Conservation (phyloP, 2,329 filamentous ascomycete genomes). For the Zasmidium cellare region DNA sequence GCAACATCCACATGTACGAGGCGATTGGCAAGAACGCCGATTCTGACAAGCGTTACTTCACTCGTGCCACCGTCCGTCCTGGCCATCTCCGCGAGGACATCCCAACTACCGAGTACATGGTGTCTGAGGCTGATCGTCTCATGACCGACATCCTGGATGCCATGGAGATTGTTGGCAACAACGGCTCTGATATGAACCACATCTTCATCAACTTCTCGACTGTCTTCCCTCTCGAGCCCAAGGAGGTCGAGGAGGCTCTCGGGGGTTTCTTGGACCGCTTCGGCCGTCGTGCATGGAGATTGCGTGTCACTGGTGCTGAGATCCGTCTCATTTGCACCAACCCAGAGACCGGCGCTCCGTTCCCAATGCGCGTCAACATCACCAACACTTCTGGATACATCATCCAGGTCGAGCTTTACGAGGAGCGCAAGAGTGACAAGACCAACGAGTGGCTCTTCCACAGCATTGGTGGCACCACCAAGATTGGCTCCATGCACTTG, state of each 20-base stretch:
- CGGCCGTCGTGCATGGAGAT: slow-evolving; percentile 89
- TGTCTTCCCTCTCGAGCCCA: slow-evolving; percentile 86
- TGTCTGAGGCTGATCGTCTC: slow-evolving; percentile 92
- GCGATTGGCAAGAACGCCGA: slow-evolving; percentile 91
- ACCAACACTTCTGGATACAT: slow-evolving; percentile 98
- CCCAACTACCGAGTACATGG: slow-evolving; percentile 96
- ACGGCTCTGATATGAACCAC: slow-evolving; percentile 98
- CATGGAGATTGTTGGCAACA: slow-evolving; percentile 97
- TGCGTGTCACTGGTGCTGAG: slow-evolving; percentile 94
- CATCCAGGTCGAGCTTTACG: slow-evolving; percentile 95
- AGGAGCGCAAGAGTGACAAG: slow-evolving; percentile 96
- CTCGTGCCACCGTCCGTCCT: slow-evolving; percentile 89
- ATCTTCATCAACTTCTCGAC: slow-evolving; percentile 99
- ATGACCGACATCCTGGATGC: slow-evolving; percentile 98
- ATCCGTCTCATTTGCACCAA: slow-evolving; percentile 99
- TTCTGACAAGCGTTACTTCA: slow-evolving; percentile 98
- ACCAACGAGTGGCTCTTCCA: slow-evolving; percentile 95
- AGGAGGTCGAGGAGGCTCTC: slow-evolving; percentile 88
- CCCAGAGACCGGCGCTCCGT: slow-evolving; percentile 75
- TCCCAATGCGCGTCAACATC: slow-evolving; percentile 92
- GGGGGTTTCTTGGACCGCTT: slow-evolving; percentile 96
- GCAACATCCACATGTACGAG: slow-evolving; percentile 98
- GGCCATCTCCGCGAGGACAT: slow-evolving; percentile 96
- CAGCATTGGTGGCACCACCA: slow-evolving; percentile 91
- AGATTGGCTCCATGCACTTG: slow-evolving; percentile 93